A percentile compares a stretch with the other conserved stretches of the same genome.
Evolutionary conservation across 164 flowering plant species (phyloP).

Genomic region (Magnolia officinalis): DNA sequence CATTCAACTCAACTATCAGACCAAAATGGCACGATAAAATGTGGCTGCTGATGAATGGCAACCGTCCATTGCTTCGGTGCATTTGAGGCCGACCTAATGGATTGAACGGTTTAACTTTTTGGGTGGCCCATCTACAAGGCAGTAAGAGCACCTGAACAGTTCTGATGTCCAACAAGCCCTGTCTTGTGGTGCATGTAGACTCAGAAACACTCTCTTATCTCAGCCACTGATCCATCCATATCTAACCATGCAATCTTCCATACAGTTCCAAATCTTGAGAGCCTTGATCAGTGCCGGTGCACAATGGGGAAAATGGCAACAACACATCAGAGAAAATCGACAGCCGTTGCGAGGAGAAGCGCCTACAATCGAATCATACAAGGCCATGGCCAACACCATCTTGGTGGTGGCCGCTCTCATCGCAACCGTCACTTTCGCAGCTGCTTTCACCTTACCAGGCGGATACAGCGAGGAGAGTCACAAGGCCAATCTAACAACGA

Average conservation of each 20-base stretch:
- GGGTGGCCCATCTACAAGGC: no score
- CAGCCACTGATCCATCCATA: no score
- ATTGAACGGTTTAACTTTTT: no score
- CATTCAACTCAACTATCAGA: no score
- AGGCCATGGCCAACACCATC: slow-evolving; percentile 7
- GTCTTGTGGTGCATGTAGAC: no score
- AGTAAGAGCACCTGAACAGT: no score
- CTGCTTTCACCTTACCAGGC: slow-evolving; percentile 24
- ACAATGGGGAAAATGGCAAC: background rate
- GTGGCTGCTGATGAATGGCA: no score
- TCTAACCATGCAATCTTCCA: background rate
- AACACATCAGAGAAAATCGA: background rate
- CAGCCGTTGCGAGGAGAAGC: background rate
- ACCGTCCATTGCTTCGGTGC: no score
- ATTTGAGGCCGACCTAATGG: no score
- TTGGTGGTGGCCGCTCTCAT: slow-evolving; percentile 23
- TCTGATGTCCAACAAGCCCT: no score
- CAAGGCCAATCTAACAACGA: slow-evolving; percentile 1
- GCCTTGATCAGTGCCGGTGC: slow-evolving; percentile 1
- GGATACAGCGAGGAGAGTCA: slow-evolving; percentile 6
- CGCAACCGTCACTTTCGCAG: slow-evolving; percentile 24
- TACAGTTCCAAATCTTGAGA: slow-evolving; percentile 1
- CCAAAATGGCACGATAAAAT: no score
- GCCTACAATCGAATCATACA: slow-evolving; percentile 6
- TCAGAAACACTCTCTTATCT: no score